Evolutionary conservation across 2,329 filamentous ascomycete species (phyloP), one percentile per base, ranked within the genome.

Genomic region (Endothia cerciana): DNA sequence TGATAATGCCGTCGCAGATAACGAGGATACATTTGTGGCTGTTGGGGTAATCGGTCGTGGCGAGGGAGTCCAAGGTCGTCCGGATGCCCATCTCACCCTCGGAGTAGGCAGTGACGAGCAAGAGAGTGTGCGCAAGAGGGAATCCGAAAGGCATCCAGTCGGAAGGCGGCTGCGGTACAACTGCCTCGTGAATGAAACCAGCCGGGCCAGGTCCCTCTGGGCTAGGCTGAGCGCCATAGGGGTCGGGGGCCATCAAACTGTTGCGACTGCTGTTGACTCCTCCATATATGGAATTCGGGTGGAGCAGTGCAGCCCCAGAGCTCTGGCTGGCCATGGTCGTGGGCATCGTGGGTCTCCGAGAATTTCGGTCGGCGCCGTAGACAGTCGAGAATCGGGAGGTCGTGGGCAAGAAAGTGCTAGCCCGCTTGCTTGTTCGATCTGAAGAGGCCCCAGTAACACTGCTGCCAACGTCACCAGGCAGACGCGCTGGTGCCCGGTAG

Each of bases 61-160:
- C 95, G 75, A 99, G 91, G 0, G 95, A 99, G 79, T 99, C 94
- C 36, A 99, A 82, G 0, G 95, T 99, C 0, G 94, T 97, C 58
- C 95, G 91, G 64, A 99, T 87, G 74, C 94, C 95, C 67, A 97
- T 91, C 70, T 91, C 92, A 70, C 95, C 95, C 81, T 99, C 95
- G 0, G 95, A 99, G 77, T 99, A 99, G 22, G 93, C 93, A 33
- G 96, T 99, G 60, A 99, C 94, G 70, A 99, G 80, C 77, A 94
- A 98, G 75, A 99, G 93, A 0, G 92, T 86, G 78, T 99, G 95
- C 57, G 94, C 95, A 70, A 99, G 82, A 17, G 96, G 95, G 77
- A 93, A 99, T 1, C 94, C 95, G 75, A 97, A 98, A 0, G 95
- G 95, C 80, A 97, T 94, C 90, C 94, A 99, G 77, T 99, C 95